Base-by-base conservation (phyloP, 1,284 basidiomycete genomes). In the Trametes versicolor region DNA sequence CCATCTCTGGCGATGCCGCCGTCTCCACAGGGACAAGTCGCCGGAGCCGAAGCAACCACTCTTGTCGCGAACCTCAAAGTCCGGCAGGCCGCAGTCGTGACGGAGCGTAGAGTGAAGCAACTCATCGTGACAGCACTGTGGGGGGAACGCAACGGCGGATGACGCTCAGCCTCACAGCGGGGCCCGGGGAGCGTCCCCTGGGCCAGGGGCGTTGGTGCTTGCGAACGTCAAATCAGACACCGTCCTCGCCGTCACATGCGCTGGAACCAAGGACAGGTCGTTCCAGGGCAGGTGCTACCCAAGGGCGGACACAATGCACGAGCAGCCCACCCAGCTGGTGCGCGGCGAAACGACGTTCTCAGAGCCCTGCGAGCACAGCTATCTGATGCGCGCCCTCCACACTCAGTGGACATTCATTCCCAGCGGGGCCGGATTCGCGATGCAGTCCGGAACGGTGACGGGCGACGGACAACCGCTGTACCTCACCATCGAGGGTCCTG, bases 341-440 rank as follows among this genome's bases (percentile, higher is more conserved):
- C 41, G 41, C 41, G 6, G 15, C 19, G 41, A 17, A 8, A 43
- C 41, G 4, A 3, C 17, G 19, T 17, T n/a, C 15, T 13, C 19
- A 19, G 41, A 32, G 29, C 3, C 29, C 4, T 32, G 29, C 29
- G 29, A 32, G 29, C 29, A 32, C 29, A 32, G 29, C 29, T 15
- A 2, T 17, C 48, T 29, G 25, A 25, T 25, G 25, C 10, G 12
- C 23, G 21, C 4, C 2, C 39, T n/a, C 15, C 39, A 15, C 39
- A 41, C 19, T 41, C 39, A 57, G 55, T 57, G 55, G 55, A 43
- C 19, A 13, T 37, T 47, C 55, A 37, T 48, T 6, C 45, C 55
- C 25, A 47, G 17, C 21, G 55, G 48, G 12, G 29, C 48, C 4
- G 32, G 45, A 10, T 36, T 23, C 32, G 27, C 45, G 19, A 37